Evolutionary conservation across 2,329 filamentous ascomycete species (phyloP).

Genomic region (Aspergillus texensis): DNA sequence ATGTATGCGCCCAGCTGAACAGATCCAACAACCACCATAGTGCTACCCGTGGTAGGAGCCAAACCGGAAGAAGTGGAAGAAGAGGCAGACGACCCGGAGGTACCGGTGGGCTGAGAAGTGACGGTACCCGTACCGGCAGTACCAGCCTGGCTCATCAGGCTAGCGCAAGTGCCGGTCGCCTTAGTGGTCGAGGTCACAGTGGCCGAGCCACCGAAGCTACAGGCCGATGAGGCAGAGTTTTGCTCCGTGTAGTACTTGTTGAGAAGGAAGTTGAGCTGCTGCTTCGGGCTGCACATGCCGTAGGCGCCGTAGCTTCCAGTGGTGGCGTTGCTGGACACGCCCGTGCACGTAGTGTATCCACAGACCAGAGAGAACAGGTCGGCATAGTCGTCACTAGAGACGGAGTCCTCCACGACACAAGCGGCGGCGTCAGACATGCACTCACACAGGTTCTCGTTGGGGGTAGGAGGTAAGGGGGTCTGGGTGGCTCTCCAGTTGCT

Average conservation of each 20-base stretch:
- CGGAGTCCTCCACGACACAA: slow-evolving; percentile 63
- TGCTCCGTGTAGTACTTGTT: slow-evolving; percentile 50
- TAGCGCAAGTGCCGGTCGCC: slow-evolving; percentile 40
- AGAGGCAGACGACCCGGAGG: slow-evolving; percentile 22
- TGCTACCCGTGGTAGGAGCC: neutral
- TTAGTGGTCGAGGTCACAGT: slow-evolving; percentile 37
- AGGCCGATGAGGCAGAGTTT: slow-evolving; percentile 40
- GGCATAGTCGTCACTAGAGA: slow-evolving; percentile 24
- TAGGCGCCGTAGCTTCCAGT: slow-evolving; percentile 50
- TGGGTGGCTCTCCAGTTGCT: slow-evolving; percentile 67
- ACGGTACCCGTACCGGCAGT: slow-evolving; percentile 43
- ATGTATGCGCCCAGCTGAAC: slow-evolving; percentile 46
- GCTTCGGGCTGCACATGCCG: slow-evolving; percentile 46
- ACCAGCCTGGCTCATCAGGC: slow-evolving; percentile 45
- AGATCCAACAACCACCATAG: slow-evolving; percentile 7
- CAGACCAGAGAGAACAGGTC: slow-evolving; percentile 64
- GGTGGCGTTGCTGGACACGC: slow-evolving; percentile 42
- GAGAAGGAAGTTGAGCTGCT: slow-evolving; percentile 48
- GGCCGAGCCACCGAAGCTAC: slow-evolving; percentile 47
- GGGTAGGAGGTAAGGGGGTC: slow-evolving; percentile 72
- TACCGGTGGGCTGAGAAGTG: slow-evolving; percentile 37
- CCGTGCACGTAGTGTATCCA: slow-evolving; percentile 43
- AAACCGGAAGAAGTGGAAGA: slow-evolving; percentile 19
- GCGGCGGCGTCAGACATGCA: slow-evolving; percentile 77
- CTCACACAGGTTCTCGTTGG: slow-evolving; percentile 73